phyloP scores from a whole-genome alignment of 495 filamentous ascomycete species.

The Apodospora peruviana region DNA sequence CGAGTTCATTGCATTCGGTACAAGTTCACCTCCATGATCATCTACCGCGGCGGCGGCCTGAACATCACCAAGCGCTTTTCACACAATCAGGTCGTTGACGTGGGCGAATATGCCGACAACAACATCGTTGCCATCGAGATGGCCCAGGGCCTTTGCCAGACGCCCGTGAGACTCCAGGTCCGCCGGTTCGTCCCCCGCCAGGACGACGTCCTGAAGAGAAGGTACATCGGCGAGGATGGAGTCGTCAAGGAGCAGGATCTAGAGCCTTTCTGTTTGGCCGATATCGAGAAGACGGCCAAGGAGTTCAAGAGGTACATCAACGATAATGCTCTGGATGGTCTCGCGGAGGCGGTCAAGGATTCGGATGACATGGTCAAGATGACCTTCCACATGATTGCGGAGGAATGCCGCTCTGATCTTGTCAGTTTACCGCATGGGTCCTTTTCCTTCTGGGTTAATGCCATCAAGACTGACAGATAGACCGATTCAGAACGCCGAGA shows the following conservation, averaged over 20 bases:
- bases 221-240: slow-evolving; percentile 21
- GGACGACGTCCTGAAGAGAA: slow-evolving; percentile 24
- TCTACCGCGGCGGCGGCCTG: slow-evolving; percentile 28
- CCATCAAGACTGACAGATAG: too few relatives aligned
- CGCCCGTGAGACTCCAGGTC: slow-evolving; percentile 27
- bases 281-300: slow-evolving; percentile 23
- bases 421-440: slow-evolving; percentile 18
- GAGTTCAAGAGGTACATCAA: slow-evolving; percentile 29
- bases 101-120: slow-evolving; percentile 22
- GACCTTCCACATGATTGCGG: slow-evolving; percentile 18
- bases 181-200: slow-evolving; percentile 24
- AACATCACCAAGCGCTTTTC: slow-evolving; percentile 33
- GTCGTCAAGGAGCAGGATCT: slow-evolving; percentile 13
- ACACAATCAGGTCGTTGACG: slow-evolving; percentile 31
- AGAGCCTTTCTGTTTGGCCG: slow-evolving; percentile 30
- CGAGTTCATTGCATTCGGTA: slow-evolving; percentile 33
- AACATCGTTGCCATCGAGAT: slow-evolving; percentile 23
- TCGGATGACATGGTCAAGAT: slow-evolving; percentile 11
- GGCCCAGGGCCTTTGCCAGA: slow-evolving; percentile 21
- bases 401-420: slow-evolving; percentile 7
- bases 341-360: slow-evolving; percentile 9
- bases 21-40: slow-evolving; percentile 29
- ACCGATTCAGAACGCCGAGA: too few relatives aligned
- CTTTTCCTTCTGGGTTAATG: too few relatives aligned
- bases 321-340: slow-evolving; percentile 16